Percentiles rank a stretch among this genome's conserved stretches.
Evolutionary conservation across 306 rosid species (phyloP).

Genomic region (Castanopsis chinensis): DNA sequence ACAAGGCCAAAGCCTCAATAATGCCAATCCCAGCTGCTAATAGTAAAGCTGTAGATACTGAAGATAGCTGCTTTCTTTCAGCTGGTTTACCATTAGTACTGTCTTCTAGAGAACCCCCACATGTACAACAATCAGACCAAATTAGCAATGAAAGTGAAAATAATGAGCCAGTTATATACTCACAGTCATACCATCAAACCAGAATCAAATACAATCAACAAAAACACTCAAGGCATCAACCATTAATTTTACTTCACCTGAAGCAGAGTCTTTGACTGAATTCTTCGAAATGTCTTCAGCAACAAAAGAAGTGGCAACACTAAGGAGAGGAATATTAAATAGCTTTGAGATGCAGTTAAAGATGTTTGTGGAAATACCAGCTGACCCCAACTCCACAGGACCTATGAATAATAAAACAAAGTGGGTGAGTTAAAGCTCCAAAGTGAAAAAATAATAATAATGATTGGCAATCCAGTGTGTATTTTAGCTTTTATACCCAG

Average conservation of each 20-base stretch:
- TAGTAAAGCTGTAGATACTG: slow-evolving; percentile 91
- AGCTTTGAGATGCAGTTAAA: slow-evolving; percentile 86
- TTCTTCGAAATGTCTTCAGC: slow-evolving; percentile 82
- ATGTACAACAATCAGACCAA: slow-evolving; percentile 34
- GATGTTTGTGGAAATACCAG: slow-evolving; percentile 87
- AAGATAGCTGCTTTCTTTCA: slow-evolving; percentile 67
- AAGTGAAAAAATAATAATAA: neutral
- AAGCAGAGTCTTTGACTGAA: slow-evolving; percentile 38
- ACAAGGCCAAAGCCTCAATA: slow-evolving; percentile 81
- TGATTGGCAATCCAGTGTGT: neutral
- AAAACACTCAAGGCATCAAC: neutral
- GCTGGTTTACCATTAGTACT: slow-evolving; percentile 42
- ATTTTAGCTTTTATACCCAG: neutral
- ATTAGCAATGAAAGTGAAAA: slow-evolving; percentile 15
- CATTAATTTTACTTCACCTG: slow-evolving; percentile 48
- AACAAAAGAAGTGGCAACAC: slow-evolving; percentile 93
- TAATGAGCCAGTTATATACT: neutral
- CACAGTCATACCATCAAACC: neutral
- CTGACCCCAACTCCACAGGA: slow-evolving; percentile 81
- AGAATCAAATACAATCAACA: neutral
- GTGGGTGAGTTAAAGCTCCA: neutral
- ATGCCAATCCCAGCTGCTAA: slow-evolving; percentile 76
- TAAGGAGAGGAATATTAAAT: slow-evolving; percentile 87
- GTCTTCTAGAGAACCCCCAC: slow-evolving; percentile 21
- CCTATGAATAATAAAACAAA: slow-evolving; percentile 39